Conservation (phyloP, 805 yeast species). For the Metschnikowia similis region DNA sequence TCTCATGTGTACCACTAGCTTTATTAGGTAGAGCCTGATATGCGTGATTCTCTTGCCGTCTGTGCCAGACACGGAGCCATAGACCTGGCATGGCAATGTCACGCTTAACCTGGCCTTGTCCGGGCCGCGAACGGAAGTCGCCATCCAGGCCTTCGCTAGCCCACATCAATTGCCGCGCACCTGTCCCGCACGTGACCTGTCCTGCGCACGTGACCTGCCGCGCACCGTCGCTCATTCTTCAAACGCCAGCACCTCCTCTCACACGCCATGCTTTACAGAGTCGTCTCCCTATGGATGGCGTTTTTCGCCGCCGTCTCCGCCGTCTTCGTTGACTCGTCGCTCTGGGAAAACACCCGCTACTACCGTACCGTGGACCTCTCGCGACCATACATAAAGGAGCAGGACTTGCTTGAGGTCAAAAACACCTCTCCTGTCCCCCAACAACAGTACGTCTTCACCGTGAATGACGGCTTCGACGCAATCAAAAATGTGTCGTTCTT, state of each 20-base stretch:
- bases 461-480: slow-evolving; percentile 48
- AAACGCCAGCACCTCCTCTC: slow-evolving; percentile 2
- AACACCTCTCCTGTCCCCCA: slow-evolving; percentile 57
- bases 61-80: too few species aligned
- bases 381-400: slow-evolving; percentile 63
- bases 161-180: too few species aligned
- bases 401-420: slow-evolving; percentile 47
- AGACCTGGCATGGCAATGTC: too few species aligned
- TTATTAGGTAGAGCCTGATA: too few species aligned
- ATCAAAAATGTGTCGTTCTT: slow-evolving; percentile 39
- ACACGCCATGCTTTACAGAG: slow-evolving; percentile 12
- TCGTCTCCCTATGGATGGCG: slow-evolving; percentile 11
- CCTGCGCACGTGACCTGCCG: background rate
- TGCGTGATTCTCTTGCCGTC: too few species aligned
- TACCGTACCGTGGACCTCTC: slow-evolving; percentile 59
- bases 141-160: too few species aligned
- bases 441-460: slow-evolving; percentile 51
- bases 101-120: too few species aligned
- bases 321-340: slow-evolving; percentile 10
- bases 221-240: background rate
- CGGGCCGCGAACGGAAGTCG: too few species aligned
- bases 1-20: too few species aligned
- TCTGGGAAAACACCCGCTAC: slow-evolving; percentile 57
- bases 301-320: slow-evolving; percentile 8
- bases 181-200: background rate